Evolutionary conservation across 805 yeast genomes (phyloP), one percentile per base, ranked within the genome.

Genomic region (Kazachstania africana): DNA sequence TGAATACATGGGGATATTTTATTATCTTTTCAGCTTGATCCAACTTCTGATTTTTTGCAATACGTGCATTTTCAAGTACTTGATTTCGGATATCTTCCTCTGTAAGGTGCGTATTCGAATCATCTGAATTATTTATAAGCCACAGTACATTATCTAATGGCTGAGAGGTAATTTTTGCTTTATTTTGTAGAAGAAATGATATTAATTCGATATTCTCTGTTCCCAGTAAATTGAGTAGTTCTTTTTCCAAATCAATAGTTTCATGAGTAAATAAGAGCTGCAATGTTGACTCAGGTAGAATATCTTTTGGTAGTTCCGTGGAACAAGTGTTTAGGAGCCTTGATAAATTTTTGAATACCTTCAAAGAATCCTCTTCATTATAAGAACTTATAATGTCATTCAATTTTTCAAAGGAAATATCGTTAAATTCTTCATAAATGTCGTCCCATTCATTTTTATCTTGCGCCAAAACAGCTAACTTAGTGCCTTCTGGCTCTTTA

Each of bases 1-100:
- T 72, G 54, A 67, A 91, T 2, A 91, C 96, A 57, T 93, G 94
- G 0, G 96, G 95, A 45, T 84, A 88, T 33, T 68, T 60, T 13
- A 67, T 67, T 24, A 60, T 63, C 4, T 62, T 50, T 10, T 54
- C 45, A 22, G 64, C 68, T 1, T 73, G 70, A 10, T 62, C 63
- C 12, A 77, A 47, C 15, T 60, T 59, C 30, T 63, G 64, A 42
- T 68, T 70, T 42, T 65, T 69, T 0, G 75, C 68, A 15, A 50
- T 55, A 32, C 62, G 57, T 3, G 66, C 65, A 43, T 74, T 77
- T 21, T 64, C 63, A 13, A 60, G 50, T 5, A 74, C 70, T 38
- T 70, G 70, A 14, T 64, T 63, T 14, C 65, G 68, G 32, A 79
- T 65, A 32, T 75, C 76, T 30, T 64, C 70, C 1, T 71, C 67